Evolutionary conservation across 176 grass and related monocot genomes (phyloP), one percentile per base, ranked within the genome.

Genomic region (Echinochloa phyllopogon): DNA sequence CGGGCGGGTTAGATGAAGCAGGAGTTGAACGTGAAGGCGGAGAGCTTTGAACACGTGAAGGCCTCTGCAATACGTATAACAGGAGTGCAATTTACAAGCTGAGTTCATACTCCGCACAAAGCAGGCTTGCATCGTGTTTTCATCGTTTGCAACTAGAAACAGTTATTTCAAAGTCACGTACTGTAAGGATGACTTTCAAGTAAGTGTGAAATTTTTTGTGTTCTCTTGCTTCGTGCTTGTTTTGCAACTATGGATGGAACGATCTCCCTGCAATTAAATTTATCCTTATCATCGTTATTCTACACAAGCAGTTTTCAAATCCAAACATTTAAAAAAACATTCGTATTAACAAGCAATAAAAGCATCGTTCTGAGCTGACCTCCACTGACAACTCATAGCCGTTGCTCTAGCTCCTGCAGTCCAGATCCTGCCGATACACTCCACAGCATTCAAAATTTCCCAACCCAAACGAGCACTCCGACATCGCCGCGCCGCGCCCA

Each of bases 391-490:
- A 29, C 75, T 51, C 41, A 65, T 61, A 66, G 63, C 80, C 87
- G 75, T 84, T 80, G 80, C 76, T 48, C 5, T 48, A 40, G 15
- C 82, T 58, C 2, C 48, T 21, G 21, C 47, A 59, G 18, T 56
- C 69, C 25, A 67, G 69, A 88, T 90, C 74, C 74, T 83, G 81
- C 87, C 92, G 92, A 91, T 94, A 74, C 75, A 7, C 15, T 63
- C 51, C 48, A 24, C 51, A 11, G 11, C 45, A 16, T 41, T 77
- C 52, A 47, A 76, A 73, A 45, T 16, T 69, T 84, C 71, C 49
- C 17, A 81, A 80, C 25, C 52, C 36, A 40, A 84, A 69, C 65
- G 29, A 53, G 21, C 62, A 21, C 45, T 44, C 63, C 53, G 75
- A 42, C 73, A 43, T 73, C 24, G 79, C 79, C 82, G 77, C 87